These are phyloP conservation scores for Jaenimonas drosophilae DNA, from an alignment of 208 protist species.

Conservation along the genomic window DNA sequence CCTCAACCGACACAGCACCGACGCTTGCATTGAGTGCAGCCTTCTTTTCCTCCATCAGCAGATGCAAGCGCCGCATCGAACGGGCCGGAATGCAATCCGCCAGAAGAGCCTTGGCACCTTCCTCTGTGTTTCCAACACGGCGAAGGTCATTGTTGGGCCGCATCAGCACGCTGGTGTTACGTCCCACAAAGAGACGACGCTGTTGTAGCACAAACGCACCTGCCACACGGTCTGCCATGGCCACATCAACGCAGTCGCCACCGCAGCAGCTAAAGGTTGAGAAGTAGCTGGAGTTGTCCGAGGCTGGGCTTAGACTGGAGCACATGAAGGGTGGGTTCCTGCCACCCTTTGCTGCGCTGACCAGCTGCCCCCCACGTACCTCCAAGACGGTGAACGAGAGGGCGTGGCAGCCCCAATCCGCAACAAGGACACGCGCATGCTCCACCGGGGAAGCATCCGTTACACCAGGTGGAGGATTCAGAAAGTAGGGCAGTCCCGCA, in stretches of 20 bases:
- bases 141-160: slow-evolving; percentile 12
- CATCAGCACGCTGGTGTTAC: slow-evolving; percentile 17
- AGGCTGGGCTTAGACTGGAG: slow-evolving; percentile 4
- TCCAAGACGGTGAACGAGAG: slow-evolving; percentile 41
- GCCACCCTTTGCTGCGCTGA: slow-evolving; percentile 3
- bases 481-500: slow-evolving; percentile 22
- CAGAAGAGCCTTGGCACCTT: slow-evolving; percentile 8
- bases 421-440: slow-evolving; percentile 47
- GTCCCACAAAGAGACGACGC: slow-evolving; percentile 34
- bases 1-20: slow-evolving; percentile 52
- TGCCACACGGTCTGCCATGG: slow-evolving; percentile 56
- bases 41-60: slow-evolving; percentile 75
- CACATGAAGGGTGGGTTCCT: slow-evolving; percentile 32
- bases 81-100: slow-evolving; percentile 55
- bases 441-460: slow-evolving; percentile 5
- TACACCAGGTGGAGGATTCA: slow-evolving; percentile 16
- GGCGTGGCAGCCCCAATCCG: slow-evolving; percentile 76
- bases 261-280: slow-evolving; percentile 13
- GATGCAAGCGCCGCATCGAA: slow-evolving; percentile 48
- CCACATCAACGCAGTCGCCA: slow-evolving; percentile 58
- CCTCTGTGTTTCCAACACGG: slow-evolving; percentile 1
- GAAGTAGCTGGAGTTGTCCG: slow-evolving; percentile 12
- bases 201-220: slow-evolving; percentile 65
- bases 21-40: slow-evolving; percentile 52
- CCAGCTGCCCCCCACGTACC: slow-evolving; percentile 37